Conservation (phyloP, 2,329 filamentous ascomycete genomes). For the Basipetospora chlamydospora region DNA sequence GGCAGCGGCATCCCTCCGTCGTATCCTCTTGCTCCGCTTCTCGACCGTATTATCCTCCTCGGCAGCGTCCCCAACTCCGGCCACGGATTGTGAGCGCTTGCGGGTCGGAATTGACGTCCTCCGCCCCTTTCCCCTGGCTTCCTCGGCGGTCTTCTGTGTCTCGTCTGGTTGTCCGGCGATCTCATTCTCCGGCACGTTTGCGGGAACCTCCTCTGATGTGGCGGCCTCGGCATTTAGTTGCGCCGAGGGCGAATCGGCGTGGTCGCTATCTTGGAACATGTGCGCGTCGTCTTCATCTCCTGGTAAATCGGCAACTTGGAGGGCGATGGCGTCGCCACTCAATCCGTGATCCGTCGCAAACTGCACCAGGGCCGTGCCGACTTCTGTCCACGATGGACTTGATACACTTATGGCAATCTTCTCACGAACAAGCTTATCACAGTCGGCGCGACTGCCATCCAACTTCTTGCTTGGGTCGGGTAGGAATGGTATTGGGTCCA, state of each 20-base stretch:
- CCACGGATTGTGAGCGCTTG: slow-evolving; percentile 48
- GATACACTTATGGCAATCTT: background rate
- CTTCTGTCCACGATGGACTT: slow-evolving; percentile 3
- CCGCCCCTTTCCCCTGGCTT: slow-evolving; percentile 17
- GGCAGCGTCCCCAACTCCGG: slow-evolving; percentile 38
- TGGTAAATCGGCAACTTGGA: background rate
- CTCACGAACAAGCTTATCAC: background rate
- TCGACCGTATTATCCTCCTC: slow-evolving; percentile 44
- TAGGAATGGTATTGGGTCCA: slow-evolving; percentile 49
- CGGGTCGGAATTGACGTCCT: slow-evolving; percentile 29
- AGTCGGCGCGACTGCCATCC: slow-evolving; percentile 1
- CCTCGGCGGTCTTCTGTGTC: slow-evolving; percentile 14
- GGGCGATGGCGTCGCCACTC: background rate
- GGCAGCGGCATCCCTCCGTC: slow-evolving; percentile 41
- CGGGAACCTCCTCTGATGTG: background rate
- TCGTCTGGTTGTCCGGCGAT: background rate
- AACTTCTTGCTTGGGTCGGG: slow-evolving; percentile 33
- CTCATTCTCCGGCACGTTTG: background rate
- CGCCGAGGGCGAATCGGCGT: slow-evolving; percentile 3
- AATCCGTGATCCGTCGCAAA: background rate
- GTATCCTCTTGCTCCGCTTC: slow-evolving; percentile 51
- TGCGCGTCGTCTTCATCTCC: slow-evolving; percentile 4
- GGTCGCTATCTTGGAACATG: too few relatives aligned
- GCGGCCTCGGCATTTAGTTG: slow-evolving; percentile 4
- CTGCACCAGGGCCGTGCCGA: slow-evolving; percentile 1